Percentiles rank a stretch among this genome's conserved stretches.
Conservation (phyloP, 176 grass and related monocot species). For the Zea luxurians region DNA sequence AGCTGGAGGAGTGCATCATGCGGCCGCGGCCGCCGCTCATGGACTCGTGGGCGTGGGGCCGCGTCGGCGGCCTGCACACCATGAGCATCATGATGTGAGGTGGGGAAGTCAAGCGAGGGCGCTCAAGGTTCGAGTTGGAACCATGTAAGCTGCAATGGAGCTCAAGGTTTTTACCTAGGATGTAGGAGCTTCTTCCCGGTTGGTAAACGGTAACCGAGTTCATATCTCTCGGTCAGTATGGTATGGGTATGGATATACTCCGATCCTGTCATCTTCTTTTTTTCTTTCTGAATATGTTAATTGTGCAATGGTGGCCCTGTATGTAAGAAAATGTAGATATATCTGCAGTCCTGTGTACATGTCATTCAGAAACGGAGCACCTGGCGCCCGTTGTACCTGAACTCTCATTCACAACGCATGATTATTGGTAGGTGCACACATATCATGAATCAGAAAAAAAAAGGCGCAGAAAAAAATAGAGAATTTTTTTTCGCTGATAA, state of each 20-base stretch:
- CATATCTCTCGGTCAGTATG: not conserved
- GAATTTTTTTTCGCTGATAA: too few relatives aligned
- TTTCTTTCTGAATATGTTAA: not conserved
- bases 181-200: not conserved
- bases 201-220: not conserved
- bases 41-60: constrained; percentile 36
- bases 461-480: too few relatives aligned
- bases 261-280: not conserved
- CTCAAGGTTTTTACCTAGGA: not conserved
- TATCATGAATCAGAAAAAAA: too few relatives aligned
- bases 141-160: not conserved
- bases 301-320: not conserved
- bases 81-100: constrained; percentile 42
- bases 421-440: too few relatives aligned
- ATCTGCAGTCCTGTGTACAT: not conserved
- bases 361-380: not conserved
- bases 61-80: constrained; percentile 38
- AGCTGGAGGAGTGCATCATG: constrained; percentile 50
- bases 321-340: not conserved
- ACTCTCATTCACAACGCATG: not conserved
- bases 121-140: not conserved
- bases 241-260: not conserved
- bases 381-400: not conserved
- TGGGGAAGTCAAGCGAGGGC: not conserved
- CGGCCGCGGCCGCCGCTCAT: constrained; percentile 15